Base-by-base conservation (phyloP, 192 early-diverging fungal species). In the Oehlia diaphana region DNA sequence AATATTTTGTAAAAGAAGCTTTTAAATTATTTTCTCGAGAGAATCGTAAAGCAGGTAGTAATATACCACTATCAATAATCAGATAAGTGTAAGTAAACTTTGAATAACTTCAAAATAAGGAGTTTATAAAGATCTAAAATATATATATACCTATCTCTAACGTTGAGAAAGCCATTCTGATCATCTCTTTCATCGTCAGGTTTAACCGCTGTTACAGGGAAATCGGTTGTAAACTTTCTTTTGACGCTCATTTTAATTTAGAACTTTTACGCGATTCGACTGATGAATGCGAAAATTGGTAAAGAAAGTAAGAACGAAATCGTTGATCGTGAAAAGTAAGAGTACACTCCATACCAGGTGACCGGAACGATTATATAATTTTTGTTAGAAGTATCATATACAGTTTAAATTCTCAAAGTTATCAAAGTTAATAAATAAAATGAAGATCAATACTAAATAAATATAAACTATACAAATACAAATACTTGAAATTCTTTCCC, bases 21-120 rank as follows among this genome's bases (percentile, higher is more conserved):
- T 39, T 79, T 23, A 78, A 68, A 81, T 83, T 86, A 42, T 82
- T 79, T 39, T 84, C 71, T 37, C 86, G 81, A 31, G 86, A 87
- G 39, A 86, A 81, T 26, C 81, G 69, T n/a, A 87, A 53, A 2
- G 86, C 79, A 13, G 86, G 70, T 33, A 82, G 49, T 9, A 86
- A 42, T 26, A 83, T 78, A 33, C 82, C 84, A 63, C 86, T 87
- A 78, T 37, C 70, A 70, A 69, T 10, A 47, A 39, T 44, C 4
- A 58, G 4, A 5, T 21, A n/a, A 58, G 19, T 58, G 6, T 58
- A 7, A 58, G 14, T 58, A 58, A 58, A 58, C 16, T 16, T 53
- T 53, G 16, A 53, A 19, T 53, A 53, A 53, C 13, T 19, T 53
- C 16, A 50, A 50, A 50, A 4, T 14, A 14, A 14, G 13, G 13